Evolutionary conservation across 169 alveolate genomes (phyloP), one percentile per base, ranked within the genome.

Genomic region (Plasmodium gallinaceum): DNA sequence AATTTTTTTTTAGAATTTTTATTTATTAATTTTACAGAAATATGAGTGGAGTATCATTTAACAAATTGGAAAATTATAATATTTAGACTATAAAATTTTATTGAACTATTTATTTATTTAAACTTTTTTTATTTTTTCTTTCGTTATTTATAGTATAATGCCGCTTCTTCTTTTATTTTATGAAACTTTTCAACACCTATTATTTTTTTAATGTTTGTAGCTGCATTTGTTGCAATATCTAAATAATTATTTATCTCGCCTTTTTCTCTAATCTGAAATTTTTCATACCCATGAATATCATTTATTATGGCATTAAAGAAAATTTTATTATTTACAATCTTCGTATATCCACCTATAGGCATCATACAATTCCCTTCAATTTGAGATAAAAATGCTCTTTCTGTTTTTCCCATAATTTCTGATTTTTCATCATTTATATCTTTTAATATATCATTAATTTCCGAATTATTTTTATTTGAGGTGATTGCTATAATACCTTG

Each of bases 361-460:
- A 78, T 78, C 70, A 66, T 78, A 57, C 89, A 78, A 37, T 66
- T 78, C n/a, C 89, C 89, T n/a, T 78, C 89, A 12, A 65, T 78
- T 24, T 64, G 68, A 14, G 64, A 58, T 70, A 78, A 78, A 78
- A 78, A 78, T 26, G 70, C 6, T 57, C 89, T 78, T 69, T 78
- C 89, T 1, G 65, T 57, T 14, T 65, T 52, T 48, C 71, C 89
- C 89, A 78, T 78, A 7, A 78, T 64, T 78, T 78, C 62, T n/a
- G 89, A 66, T 54, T 78, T 78, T 22, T 78, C 57, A 52, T 78
- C 69, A 32, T 65, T 78, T 78, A 78, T 78, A 52, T 65, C 64
- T 65, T 78, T 78, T 45, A 78, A 43, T n/a, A 78, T 48, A 12
- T 48, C 45, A 16, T 76, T 45, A 78, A 64, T 78, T 54, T 10